Evolutionary conservation across 208 protist genomes (phyloP).

Genomic region (Angomonas deanei): DNA sequence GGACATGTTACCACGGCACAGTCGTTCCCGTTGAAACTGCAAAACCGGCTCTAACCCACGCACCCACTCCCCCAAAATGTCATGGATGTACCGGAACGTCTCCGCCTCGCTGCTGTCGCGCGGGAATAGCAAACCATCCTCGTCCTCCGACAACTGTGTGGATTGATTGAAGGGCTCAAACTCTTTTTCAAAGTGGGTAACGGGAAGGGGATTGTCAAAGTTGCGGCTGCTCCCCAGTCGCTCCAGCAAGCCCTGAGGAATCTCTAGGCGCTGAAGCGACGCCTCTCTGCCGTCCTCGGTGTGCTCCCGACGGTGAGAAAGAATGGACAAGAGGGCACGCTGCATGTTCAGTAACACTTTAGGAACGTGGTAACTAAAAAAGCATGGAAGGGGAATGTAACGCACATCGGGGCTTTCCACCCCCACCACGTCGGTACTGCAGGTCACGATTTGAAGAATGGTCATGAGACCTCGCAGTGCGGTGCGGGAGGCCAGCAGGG

Average conservation of each 20-base stretch:
- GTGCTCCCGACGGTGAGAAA: background rate
- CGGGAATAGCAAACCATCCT: background rate
- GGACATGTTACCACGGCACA: background rate
- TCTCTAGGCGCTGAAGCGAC: background rate
- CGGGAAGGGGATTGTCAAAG: constrained; percentile 1
- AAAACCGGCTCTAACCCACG: background rate
- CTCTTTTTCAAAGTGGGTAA: too few species aligned
- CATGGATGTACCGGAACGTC: background rate
- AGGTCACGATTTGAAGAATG: background rate
- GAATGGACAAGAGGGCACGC: background rate
- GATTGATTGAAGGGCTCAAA: background rate
- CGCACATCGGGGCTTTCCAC: background rate
- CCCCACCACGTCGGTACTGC: constrained; percentile 1
- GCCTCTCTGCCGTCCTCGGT: background rate
- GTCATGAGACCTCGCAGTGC: background rate
- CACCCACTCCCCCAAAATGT: background rate
- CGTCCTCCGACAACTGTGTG: background rate
- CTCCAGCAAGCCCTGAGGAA: too few species aligned
- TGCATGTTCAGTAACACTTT: background rate
- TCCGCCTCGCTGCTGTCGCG: background rate
- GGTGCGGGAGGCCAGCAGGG: background rate
- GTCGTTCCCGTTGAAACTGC: background rate
- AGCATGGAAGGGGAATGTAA: background rate
- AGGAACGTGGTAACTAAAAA: background rate
- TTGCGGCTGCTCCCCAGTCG: too few species aligned